phyloP scores from a whole-genome alignment of 129 eudicot species.

The Pittosporum tobira region DNA sequence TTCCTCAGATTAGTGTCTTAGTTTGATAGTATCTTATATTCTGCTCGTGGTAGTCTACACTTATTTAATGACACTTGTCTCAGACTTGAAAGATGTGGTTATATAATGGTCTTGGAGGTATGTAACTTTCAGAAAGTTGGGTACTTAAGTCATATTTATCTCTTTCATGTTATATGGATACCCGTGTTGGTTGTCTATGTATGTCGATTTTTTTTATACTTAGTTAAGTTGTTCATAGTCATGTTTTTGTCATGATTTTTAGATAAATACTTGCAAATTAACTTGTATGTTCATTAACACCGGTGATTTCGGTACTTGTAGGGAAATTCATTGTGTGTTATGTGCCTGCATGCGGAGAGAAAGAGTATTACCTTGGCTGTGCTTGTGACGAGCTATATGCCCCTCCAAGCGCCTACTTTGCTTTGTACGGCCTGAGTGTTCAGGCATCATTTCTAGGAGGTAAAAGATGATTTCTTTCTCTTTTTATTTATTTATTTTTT shows the following conservation, averaged over 20 bases:
- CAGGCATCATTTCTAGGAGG: conserved; percentile 79
- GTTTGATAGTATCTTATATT: neutral
- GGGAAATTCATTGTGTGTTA: conserved; percentile 78
- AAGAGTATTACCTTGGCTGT: conserved; percentile 79
- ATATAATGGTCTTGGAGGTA: neutral
- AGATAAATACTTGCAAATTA: neutral
- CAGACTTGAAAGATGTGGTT: neutral
- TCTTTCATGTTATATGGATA: neutral
- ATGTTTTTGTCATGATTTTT: neutral
- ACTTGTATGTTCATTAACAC: neutral
- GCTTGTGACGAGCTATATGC: conserved; percentile 80
- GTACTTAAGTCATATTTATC: neutral
- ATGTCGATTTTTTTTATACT: neutral
- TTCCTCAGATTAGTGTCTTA: neutral
- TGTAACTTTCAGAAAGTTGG: neutral
- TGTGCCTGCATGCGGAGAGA: conserved; percentile 66
- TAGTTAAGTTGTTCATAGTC: neutral
- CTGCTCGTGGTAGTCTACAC: too few species aligned
- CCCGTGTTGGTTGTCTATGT: neutral
- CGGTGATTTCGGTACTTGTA: conserved; percentile 16
- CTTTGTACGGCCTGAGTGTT: conserved; percentile 60
- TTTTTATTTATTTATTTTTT: neutral
- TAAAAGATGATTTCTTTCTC: conserved; percentile 17
- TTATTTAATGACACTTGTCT: too few species aligned
- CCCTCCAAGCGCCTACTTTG: conserved; percentile 87